Conservation (phyloP, 1,139 yeast genomes). For the Diutina scorzettiae region DNA sequence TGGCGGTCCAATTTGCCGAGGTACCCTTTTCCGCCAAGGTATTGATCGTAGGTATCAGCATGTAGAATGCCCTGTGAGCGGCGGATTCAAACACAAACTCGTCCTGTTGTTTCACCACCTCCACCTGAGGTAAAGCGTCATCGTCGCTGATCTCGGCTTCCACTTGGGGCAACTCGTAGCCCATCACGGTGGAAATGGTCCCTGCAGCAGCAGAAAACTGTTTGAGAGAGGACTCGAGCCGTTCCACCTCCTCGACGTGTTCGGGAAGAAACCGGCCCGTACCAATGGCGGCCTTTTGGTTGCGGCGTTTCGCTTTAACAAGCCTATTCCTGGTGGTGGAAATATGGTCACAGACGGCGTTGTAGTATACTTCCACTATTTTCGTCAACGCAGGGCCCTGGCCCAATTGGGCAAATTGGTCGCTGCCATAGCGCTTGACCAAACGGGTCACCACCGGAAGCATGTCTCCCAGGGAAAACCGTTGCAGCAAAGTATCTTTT, state of each 20-base stretch:
- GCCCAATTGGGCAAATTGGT: background rate
- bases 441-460: conserved; percentile 37
- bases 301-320: conserved; percentile 24
- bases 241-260: conserved; percentile 30
- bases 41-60: conserved; percentile 19
- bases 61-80: conserved; percentile 52
- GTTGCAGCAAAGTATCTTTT: conserved; percentile 42
- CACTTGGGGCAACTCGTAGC: conserved; percentile 12
- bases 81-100: conserved; percentile 52
- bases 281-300: conserved; percentile 46
- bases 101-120: conserved; percentile 15
- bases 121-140: conserved; percentile 7
- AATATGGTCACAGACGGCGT: conserved; percentile 29
- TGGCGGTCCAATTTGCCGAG: conserved; percentile 9
- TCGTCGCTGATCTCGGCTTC: background rate
- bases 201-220: conserved; percentile 34
- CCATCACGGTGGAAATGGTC: conserved; percentile 31
- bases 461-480: conserved; percentile 35
- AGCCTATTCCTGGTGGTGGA: conserved; percentile 23
- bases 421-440: conserved; percentile 28
- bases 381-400: background rate
- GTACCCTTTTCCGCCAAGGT: conserved; percentile 9
- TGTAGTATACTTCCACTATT: conserved; percentile 26
- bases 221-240: conserved; percentile 25
- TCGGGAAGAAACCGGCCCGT: conserved; percentile 56